These are phyloP conservation scores for Podaxis mareebaensis DNA, from an alignment of 768 basidiomycete species.

Conservation along the genomic window DNA sequence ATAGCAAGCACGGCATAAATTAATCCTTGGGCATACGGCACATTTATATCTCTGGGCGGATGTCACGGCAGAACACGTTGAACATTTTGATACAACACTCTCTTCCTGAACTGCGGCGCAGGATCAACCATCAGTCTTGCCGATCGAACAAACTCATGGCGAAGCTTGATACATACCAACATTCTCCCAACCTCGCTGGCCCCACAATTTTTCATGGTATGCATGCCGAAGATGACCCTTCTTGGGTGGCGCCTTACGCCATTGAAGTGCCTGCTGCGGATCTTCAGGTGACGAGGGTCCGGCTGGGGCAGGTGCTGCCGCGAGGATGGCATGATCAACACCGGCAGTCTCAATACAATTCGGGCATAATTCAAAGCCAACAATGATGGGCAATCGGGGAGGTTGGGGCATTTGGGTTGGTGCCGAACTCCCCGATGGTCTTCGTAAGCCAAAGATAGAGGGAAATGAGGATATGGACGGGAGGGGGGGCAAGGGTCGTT, in stretches of 20 bases:
- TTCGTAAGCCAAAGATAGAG: conserved; percentile 23
- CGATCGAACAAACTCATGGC: not conserved
- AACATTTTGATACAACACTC: conserved; percentile 61
- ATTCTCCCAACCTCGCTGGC: conserved; percentile 80
- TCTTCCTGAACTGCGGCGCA: conserved; percentile 64
- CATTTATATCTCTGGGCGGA: conserved; percentile 79
- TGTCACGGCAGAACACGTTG: conserved; percentile 73
- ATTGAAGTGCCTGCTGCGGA: conserved; percentile 51
- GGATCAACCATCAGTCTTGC: conserved; percentile 4
- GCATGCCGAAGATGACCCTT: conserved; percentile 84
- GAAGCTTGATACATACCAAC: conserved; percentile 59
- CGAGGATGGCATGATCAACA: conserved; percentile 73
- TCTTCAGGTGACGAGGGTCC: conserved; percentile 56
- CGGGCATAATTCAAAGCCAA: conserved; percentile 84
- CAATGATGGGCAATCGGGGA: conserved; percentile 19
- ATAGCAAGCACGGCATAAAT: conserved; percentile 82
- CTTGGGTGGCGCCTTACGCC: conserved; percentile 68
- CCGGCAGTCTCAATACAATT: conserved; percentile 79
- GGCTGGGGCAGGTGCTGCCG: conserved; percentile 41
- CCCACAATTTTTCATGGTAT: conserved; percentile 87
- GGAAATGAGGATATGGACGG: conserved; percentile 36
- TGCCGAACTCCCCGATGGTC: conserved; percentile 1
- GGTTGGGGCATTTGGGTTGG: conserved; percentile 20
- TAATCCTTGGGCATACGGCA: conserved; percentile 75
- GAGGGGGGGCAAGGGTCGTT: conserved; percentile 26